Evolutionary conservation across 2,329 filamentous ascomycete species (phyloP).

Genomic region (Rhynchosporium graminicola): DNA sequence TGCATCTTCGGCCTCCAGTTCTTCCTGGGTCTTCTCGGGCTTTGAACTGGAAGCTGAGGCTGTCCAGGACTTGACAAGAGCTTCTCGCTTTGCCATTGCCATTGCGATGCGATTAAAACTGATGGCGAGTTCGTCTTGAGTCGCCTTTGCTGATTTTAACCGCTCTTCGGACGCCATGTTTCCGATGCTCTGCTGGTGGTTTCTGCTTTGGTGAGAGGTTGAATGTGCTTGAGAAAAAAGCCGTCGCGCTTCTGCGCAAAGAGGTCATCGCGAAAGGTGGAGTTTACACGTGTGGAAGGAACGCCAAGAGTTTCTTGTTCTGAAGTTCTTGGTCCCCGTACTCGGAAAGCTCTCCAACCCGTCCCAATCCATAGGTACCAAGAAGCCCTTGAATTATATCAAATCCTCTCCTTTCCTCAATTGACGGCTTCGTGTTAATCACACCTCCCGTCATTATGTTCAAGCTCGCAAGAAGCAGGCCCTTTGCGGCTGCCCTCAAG

Average conservation of each 20-base stretch:
- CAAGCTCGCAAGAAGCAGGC: constrained; percentile 80
- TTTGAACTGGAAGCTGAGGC: constrained; percentile 30
- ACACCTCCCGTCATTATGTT: constrained; percentile 65
- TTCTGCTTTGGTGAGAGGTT: neutral
- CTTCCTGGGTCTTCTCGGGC: constrained; percentile 36
- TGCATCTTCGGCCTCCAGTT: constrained; percentile 41
- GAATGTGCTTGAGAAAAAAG: neutral
- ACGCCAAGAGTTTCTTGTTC: constrained; percentile 7
- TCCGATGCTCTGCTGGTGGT: neutral
- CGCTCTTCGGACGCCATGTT: constrained; percentile 29
- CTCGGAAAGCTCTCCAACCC: constrained; percentile 25
- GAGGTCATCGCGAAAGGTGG: constrained; percentile 9
- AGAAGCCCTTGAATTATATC: constrained; percentile 24
- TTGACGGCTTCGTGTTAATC: constrained; percentile 34
- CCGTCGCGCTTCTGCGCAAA: neutral
- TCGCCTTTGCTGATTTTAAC: constrained; percentile 29
- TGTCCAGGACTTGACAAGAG: constrained; percentile 39
- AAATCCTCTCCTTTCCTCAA: constrained; percentile 30
- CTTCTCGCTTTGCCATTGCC: constrained; percentile 39
- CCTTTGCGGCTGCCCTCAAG: constrained; percentile 77
- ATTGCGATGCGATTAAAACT: constrained; percentile 40
- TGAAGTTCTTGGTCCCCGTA: constrained; percentile 24
- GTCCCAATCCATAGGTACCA: constrained; percentile 30
- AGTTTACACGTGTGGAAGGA: constrained; percentile 28
- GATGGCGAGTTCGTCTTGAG: constrained; percentile 37